A percentile compares a stretch with the other conserved stretches of the same genome.
phyloP scores from a whole-genome alignment of 1,284 basidiomycete species.

The Microbotryum saponariae region DNA sequence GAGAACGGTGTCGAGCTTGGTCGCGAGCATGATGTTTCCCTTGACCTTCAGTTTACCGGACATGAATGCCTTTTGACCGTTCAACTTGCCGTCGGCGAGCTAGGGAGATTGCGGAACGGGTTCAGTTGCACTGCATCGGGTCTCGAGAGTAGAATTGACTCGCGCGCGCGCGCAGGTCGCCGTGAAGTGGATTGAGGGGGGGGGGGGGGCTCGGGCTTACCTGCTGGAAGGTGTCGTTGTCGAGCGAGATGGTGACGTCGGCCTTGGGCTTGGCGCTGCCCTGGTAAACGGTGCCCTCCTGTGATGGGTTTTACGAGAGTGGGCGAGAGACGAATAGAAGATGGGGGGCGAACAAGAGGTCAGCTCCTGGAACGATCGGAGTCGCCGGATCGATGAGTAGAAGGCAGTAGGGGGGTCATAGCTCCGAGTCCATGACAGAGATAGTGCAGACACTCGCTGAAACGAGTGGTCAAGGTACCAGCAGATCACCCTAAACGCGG shows the following conservation, averaged over 20 bases:
- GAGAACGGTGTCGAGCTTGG: constrained; percentile 73
- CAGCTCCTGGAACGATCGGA: not conserved
- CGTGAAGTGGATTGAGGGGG: not conserved
- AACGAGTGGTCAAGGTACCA: not conserved
- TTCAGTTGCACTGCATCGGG: too few relatives aligned
- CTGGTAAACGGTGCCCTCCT: constrained; percentile 65
- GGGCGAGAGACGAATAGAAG: not conserved
- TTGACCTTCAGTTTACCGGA: constrained; percentile 39
- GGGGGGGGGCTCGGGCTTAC: constrained; percentile 1
- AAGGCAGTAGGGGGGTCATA: too few relatives aligned
- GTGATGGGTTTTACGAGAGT: not conserved
- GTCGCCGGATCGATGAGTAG: too few relatives aligned
- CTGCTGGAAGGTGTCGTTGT: constrained; percentile 40
- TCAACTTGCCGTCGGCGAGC: constrained; percentile 52
- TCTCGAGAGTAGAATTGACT: not conserved
- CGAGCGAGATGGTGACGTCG: constrained; percentile 67
- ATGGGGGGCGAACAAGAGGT: not conserved
- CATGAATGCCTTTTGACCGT: constrained; percentile 54
- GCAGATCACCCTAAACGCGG: not conserved
- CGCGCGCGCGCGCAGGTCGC: not conserved
- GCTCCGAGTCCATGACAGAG: too few relatives aligned
- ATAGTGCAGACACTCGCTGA: not conserved
- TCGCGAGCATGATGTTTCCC: constrained; percentile 45
- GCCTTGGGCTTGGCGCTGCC: constrained; percentile 55
- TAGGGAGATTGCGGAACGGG: constrained; percentile 52